Evolutionary conservation across 371 early-diverging fungal species (phyloP).

Genomic region (Rhizopus sp.): DNA sequence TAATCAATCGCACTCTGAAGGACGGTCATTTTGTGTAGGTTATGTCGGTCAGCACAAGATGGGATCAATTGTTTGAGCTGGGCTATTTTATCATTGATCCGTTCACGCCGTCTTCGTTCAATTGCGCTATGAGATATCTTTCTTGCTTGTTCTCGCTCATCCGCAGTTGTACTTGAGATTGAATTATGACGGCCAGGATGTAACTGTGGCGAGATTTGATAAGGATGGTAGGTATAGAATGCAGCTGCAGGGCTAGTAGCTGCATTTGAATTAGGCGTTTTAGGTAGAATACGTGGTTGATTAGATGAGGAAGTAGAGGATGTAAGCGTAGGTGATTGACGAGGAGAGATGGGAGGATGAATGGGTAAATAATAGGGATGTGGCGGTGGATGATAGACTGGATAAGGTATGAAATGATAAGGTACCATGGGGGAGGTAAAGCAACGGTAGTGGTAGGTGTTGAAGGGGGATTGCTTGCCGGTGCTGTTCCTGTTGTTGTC

Average conservation of each 20-base stretch:
- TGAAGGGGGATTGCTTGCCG: slow-evolving; percentile 3
- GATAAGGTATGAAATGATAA: slow-evolving; percentile 17
- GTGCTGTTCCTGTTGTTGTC: not conserved
- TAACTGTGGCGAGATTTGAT: slow-evolving; percentile 25
- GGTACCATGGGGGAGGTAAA: slow-evolving; percentile 20
- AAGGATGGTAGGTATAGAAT: slow-evolving; percentile 17
- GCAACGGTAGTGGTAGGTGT: slow-evolving; percentile 10
- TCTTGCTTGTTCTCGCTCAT: slow-evolving; percentile 56
- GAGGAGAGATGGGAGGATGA: slow-evolving; percentile 20
- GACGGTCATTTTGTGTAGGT: slow-evolving; percentile 72
- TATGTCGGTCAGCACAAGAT: slow-evolving; percentile 61
- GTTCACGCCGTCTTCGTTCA: slow-evolving; percentile 75
- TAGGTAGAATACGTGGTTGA: slow-evolving; percentile 8
- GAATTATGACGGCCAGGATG: slow-evolving; percentile 18
- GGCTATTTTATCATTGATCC: slow-evolving; percentile 70
- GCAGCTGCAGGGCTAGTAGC: slow-evolving; percentile 11
- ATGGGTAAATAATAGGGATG: slow-evolving; percentile 24
- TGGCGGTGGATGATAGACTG: slow-evolving; percentile 22
- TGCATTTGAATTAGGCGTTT: slow-evolving; percentile 13
- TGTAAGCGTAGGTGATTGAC: slow-evolving; percentile 19
- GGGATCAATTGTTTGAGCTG: slow-evolving; percentile 52
- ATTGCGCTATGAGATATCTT: slow-evolving; percentile 78
- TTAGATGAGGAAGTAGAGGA: not conserved
- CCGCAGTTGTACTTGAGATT: slow-evolving; percentile 26
- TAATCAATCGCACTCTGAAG: slow-evolving; percentile 77